Evolutionary conservation across 1,284 basidiomycete genomes (phyloP).

Genomic region (Athelia psychrophila): DNA sequence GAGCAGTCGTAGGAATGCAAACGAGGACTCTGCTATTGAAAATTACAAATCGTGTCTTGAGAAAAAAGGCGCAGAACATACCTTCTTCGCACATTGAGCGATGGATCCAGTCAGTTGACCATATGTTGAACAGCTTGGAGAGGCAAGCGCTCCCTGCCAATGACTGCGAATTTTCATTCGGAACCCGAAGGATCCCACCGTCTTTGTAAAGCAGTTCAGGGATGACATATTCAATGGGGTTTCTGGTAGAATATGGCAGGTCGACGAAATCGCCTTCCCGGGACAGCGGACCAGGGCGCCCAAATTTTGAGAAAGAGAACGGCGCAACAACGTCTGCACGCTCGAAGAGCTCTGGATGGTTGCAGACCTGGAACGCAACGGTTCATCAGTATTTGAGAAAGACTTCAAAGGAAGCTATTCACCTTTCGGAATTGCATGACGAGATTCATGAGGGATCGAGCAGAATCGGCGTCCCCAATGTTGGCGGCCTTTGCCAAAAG

Average conservation of each 20-base stretch:
- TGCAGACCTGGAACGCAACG: constrained; percentile 72
- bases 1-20: constrained; percentile 78
- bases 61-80: constrained; percentile 28
- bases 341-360: constrained; percentile 98
- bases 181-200: constrained; percentile 72
- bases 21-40: constrained; percentile 45
- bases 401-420: constrained; percentile 5
- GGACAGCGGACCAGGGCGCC: constrained; percentile 76
- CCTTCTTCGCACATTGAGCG: constrained; percentile 66
- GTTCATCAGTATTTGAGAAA: no score
- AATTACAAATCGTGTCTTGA: not conserved
- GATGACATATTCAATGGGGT: constrained; percentile 79
- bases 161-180: constrained; percentile 53
- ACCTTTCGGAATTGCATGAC: constrained; percentile 99
- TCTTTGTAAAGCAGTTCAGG: constrained; percentile 82
- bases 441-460: constrained; percentile 95
- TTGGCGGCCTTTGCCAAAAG: constrained; percentile 92
- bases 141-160: constrained; percentile 64
- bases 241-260: constrained; percentile 83
- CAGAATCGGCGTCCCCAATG: constrained; percentile 85
- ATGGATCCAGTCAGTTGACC: constrained; percentile 83
- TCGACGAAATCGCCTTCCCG: constrained; percentile 86
- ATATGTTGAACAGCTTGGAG: constrained; percentile 84
- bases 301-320: constrained; percentile 85
- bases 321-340: constrained; percentile 95